These are phyloP conservation scores for Lipomyces yarrowii DNA, from an alignment of 1,139 yeast genomes.

Conservation along the genomic window DNA sequence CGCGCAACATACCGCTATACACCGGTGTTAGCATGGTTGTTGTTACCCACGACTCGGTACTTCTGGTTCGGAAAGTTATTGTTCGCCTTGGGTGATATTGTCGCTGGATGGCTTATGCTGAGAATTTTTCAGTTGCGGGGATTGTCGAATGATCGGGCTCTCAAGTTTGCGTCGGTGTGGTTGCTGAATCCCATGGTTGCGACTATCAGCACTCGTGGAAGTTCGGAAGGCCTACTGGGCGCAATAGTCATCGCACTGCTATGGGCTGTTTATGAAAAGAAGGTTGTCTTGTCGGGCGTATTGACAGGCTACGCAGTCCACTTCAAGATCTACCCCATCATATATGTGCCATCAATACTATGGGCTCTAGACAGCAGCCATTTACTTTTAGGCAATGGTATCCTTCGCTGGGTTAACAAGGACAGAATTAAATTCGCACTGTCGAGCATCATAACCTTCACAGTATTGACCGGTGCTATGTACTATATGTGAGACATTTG, in stretches of 20 bases:
- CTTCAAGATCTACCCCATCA: slow-evolving; percentile 87
- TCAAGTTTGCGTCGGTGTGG: slow-evolving; percentile 67
- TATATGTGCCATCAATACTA: slow-evolving; percentile 66
- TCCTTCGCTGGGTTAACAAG: slow-evolving; percentile 44
- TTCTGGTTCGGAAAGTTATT: slow-evolving; percentile 73
- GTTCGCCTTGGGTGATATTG: slow-evolving; percentile 74
- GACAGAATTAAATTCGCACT: slow-evolving; percentile 53
- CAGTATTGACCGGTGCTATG: slow-evolving; percentile 58
- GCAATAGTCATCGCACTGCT: slow-evolving; percentile 66
- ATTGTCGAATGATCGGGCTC: slow-evolving; percentile 42
- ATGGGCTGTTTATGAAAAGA: slow-evolving; percentile 51
- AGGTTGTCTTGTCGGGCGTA: slow-evolving; percentile 57
- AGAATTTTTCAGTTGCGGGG: slow-evolving; percentile 47
- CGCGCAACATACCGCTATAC: slow-evolving; percentile 93
- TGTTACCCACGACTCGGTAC: slow-evolving; percentile 62
- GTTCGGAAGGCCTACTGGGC: slow-evolving; percentile 86
- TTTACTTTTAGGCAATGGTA: slow-evolving; percentile 25
- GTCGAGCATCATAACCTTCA: slow-evolving; percentile 50
- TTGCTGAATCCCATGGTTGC: slow-evolving; percentile 92
- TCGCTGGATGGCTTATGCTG: slow-evolving; percentile 73
- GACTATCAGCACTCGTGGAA: slow-evolving; percentile 90
- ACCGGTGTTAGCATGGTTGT: slow-evolving; percentile 82
- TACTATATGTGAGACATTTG: slow-evolving; percentile 44
- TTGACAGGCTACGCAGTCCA: slow-evolving; percentile 78
- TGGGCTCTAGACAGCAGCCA: slow-evolving; percentile 40